Evolutionary conservation across 2,329 filamentous ascomycete species (phyloP).

Genomic region (Aureobasidium vineae): DNA sequence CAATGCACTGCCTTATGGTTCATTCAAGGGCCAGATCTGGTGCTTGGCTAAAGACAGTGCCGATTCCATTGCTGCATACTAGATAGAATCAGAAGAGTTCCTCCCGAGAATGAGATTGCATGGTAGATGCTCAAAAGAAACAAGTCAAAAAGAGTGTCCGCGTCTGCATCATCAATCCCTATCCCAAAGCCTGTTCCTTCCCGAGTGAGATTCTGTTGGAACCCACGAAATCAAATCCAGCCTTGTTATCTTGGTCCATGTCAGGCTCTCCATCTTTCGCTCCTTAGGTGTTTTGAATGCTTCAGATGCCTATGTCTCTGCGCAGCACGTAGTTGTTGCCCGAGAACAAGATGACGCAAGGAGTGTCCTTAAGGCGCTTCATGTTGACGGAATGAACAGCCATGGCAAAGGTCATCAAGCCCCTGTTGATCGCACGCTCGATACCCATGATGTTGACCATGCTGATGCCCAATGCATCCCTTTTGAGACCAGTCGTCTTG

Average conservation of each 20-base stretch:
- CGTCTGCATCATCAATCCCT: neutral
- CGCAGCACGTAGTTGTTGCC: neutral
- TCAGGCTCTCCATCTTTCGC: neutral
- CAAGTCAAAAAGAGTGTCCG: neutral
- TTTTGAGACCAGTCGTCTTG: neutral
- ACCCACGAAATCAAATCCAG: neutral
- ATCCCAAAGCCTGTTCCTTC: neutral
- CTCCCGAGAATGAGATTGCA: neutral
- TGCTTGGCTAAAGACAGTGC: neutral
- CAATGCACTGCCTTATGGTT: neutral
- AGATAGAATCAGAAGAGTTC: neutral
- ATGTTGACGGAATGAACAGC: constrained; percentile 6
- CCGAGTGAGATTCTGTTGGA: neutral
- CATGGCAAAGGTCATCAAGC: neutral
- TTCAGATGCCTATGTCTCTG: neutral
- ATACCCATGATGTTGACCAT: constrained; percentile 8
- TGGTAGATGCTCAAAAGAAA: neutral
- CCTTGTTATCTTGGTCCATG: no score
- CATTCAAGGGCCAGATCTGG: neutral
- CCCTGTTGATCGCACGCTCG: neutral
- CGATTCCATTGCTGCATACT: neutral
- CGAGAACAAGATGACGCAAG: neutral
- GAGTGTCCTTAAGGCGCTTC: neutral
- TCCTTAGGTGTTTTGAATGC: neutral
- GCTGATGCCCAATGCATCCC: neutral